phyloP scores from a whole-genome alignment of 768 basidiomycete species.

The Kwoniella dejecticola region DNA sequence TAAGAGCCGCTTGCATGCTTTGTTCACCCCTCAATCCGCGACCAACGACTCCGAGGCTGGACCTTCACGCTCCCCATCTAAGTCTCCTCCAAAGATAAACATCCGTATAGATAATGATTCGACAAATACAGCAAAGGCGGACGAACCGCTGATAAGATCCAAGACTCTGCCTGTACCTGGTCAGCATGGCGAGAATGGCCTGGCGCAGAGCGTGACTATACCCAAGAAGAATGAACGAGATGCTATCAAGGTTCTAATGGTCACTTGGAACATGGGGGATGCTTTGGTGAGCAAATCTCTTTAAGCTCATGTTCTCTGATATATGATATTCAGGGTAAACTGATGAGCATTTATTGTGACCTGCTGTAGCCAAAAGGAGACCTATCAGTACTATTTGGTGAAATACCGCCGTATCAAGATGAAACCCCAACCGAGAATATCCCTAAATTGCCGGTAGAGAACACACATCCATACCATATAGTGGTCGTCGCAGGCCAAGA shows the following conservation, averaged over 20 bases:
- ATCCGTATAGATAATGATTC: background rate
- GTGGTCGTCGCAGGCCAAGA: conserved; percentile 55
- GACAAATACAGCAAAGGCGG: background rate
- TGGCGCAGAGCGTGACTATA: conserved; percentile 6
- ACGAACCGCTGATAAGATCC: background rate
- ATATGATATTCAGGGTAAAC: background rate
- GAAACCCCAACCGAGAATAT: conserved; percentile 16
- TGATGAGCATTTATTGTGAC: too few relatives aligned
- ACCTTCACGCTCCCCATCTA: conserved; percentile 2
- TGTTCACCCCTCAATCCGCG: background rate
- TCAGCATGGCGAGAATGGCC: background rate
- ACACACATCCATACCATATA: conserved; percentile 54
- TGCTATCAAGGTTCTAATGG: conserved; percentile 51
- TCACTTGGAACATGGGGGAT: conserved; percentile 56
- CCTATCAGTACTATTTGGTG: conserved; percentile 45
- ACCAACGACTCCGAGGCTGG: background rate
- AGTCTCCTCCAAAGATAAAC: background rate
- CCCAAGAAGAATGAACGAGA: conserved; percentile 30
- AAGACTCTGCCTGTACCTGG: background rate
- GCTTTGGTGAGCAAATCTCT: conserved; percentile 37
- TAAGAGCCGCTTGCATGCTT: conserved; percentile 6
- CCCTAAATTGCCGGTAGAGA: conserved; percentile 38
- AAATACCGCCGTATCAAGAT: conserved; percentile 42
- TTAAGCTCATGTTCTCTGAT: background rate
- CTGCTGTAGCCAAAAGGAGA: conserved; percentile 53